phyloP scores from a whole-genome alignment of 208 protist species.

The Leishmania arabica region DNA sequence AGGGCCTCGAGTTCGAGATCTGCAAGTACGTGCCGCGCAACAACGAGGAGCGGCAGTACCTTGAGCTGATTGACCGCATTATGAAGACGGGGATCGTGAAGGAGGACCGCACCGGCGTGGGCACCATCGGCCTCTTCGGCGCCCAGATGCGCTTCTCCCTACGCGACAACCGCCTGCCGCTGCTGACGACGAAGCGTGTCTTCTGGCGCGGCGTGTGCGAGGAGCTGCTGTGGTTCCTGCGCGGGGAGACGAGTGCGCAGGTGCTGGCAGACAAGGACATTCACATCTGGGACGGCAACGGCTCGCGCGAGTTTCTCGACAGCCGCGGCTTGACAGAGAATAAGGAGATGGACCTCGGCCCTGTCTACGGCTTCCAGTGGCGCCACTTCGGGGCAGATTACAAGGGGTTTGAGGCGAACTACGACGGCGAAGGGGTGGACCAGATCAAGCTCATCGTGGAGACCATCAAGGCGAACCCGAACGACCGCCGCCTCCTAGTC shows the following conservation, averaged over 20 bases:
- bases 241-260: slow-evolving; percentile 95
- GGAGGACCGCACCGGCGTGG: slow-evolving; percentile 96
- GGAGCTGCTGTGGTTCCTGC: slow-evolving; percentile 99
- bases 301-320: slow-evolving; percentile 96
- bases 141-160: slow-evolving; percentile 97
- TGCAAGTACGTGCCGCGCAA: slow-evolving; percentile 82
- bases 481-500: slow-evolving; percentile 96
- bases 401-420: slow-evolving; percentile 81
- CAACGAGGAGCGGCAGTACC: slow-evolving; percentile 93
- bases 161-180: slow-evolving; percentile 92
- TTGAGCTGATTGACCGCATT: slow-evolving; percentile 87
- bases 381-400: slow-evolving; percentile 98
- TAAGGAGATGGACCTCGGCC: slow-evolving; percentile 97
- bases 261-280: slow-evolving; percentile 90
- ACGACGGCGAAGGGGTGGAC: slow-evolving; percentile 95
- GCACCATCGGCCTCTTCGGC: slow-evolving; percentile 96
- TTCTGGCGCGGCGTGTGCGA: slow-evolving; percentile 98
- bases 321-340: slow-evolving; percentile 90
- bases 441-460: slow-evolving; percentile 95
- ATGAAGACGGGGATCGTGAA: slow-evolving; percentile 75
- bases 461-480: slow-evolving; percentile 93
- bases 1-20: slow-evolving; percentile 55
- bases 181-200: slow-evolving; percentile 99
- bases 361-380: slow-evolving; percentile 99
- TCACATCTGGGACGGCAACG: slow-evolving; percentile 99